Evolutionary conservation across 139 green algal species (phyloP), one percentile per base, ranked within the genome.

Genomic region (Parachlorella kessleri): DNA sequence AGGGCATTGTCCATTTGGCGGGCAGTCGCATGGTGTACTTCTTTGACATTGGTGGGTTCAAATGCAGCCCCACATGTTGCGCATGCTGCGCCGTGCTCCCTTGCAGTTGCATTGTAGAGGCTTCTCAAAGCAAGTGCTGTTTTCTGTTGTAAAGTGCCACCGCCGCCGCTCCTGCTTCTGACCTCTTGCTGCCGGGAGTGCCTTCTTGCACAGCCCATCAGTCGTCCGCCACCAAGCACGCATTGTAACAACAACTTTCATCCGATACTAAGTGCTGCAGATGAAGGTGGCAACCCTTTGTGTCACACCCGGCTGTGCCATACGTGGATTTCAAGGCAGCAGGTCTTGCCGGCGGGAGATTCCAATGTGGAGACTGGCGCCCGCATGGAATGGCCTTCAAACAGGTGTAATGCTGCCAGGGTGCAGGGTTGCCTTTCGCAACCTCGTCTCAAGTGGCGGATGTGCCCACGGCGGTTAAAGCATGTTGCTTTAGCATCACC

Each of bases 261-360:
- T n/a, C n/a, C 55, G 55, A 7, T 66, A 28, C 55, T 5, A 28
- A 7, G 8, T 28, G 24, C 8, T 66, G 55, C 55, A 66, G 55
- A 36, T 24, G 55, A 66, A n/a, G 63, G 28, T 32, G 63, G 63
- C 24, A 38, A 38, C 63, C 21, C 63, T 5, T 69, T 5, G n/a
- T 38, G 24, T 32, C 63, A n/a, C 37, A 69, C n/a, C 8, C 63
- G 3, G 23, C 23, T 32, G 8, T 69, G 63, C 63, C 63, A 8
- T 7, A n/a, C 63, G 38, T 69, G 30, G 63, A 69, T 21, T 69
- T 69, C 63, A 69, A 69, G n/a, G n/a, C n/a, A 32, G 28, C 63
- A 3, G 63, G 6, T 4, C 18, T 38, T 7, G 63, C 28, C 24
- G 38, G 30, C 9, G 63, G 63, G 30, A 69, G 28, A n/a, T 69